Evolutionary conservation across 495 filamentous ascomycete species (phyloP), one percentile per base, ranked within the genome.

Genomic region (Lentithecium fluviatile): DNA sequence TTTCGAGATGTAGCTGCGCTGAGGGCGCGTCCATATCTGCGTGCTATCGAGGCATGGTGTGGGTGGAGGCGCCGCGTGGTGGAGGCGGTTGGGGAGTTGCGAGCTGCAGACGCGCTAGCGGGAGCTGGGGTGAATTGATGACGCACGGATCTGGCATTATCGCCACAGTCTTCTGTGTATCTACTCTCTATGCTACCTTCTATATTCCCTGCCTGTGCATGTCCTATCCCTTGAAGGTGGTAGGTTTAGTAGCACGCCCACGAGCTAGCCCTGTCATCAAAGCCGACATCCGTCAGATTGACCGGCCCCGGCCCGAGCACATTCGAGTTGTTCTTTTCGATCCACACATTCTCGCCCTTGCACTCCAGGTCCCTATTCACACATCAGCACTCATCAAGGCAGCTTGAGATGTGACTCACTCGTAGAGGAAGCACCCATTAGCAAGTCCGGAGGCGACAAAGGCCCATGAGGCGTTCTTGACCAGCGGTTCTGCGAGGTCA

Each of bases 1-100:
- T 69, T 20, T 68, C 68, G 25, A 52, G 53, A 24, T 73, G 67
- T 19, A 79, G 73, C 55, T 79, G 76, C 47, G 51, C 52, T 11
- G 64, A 61, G 24, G 66, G 58, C 58, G 54, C 55, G 45, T 60
- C 49, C 60, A 64, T 64, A n/a, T 23, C 15, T 52, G 29, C 10
- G 20, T 46, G 25, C 52, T 48, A 64, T 8, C 51, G 60, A 45
- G 53, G 60, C 60, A 58, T 58, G 32, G 19, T 37, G 48, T 13
- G n/a, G n/a, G 20, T 20, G 15, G 24, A 8, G 11, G 19, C 20
- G 17, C 12, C 13, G 11, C 10, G 12, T 10, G 21, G 47, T 23
- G 13, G 1, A 20, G 6, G 42, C 13, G 12, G 49, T 53, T 34
- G 47, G 11, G 17, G 25, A 11, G 5, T n/a, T 37, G 57, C 21